Base-by-base conservation (phyloP, 495 filamentous ascomycete genomes). In the Xanthoparmelia taractica region DNA sequence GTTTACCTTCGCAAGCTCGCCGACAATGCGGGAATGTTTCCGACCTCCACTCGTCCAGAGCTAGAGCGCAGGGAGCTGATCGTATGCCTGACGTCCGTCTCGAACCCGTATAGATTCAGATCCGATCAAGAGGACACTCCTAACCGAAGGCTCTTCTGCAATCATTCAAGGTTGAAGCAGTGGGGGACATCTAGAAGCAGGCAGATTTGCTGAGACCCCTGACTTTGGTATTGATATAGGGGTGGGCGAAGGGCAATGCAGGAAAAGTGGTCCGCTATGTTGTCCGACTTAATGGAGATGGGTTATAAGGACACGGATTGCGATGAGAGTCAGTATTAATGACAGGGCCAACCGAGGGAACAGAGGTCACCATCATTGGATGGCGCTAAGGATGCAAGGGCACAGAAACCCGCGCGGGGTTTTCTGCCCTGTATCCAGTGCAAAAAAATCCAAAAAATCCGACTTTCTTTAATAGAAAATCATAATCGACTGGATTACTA, bases 321-420 rank as follows among this genome's bases (percentile, higher is more conserved):
- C 48, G 48, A 52, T 52, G 27, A 52, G 13, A 17, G 48, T 31
- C 48, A 52, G 18, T 52, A 12, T 48, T 52, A 52, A 29, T 52
- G 27, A 52, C 25, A 52, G 6, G 11, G 48, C 48, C 48, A 52
- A 52, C 13, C 48, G 27, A 31, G 41, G 41, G 41, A 45, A n/a
- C 41, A 20, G 41, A 13, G 27, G 12, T 52, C 25, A 50, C 0
- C 47, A 50, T 50, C 47, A 29, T 52, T 25, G 48, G 12, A 29
- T 31, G 25, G 48, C 48, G 48, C 48, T 52, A 52, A 31, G 27
- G 48, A 31, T 17, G 48, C 48, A 52, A 52, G 27, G 48, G 48
- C 48, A 52, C 12, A 13, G 48, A 25, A 52, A 29, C 17, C 17
- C n/a, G 15, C 15, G 45, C 8, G 15, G 18, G 48, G 17, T 52